These are phyloP conservation scores for Aspergillus ruber DNA, from an alignment of 2,329 filamentous ascomycete species.

Conservation along the genomic window DNA sequence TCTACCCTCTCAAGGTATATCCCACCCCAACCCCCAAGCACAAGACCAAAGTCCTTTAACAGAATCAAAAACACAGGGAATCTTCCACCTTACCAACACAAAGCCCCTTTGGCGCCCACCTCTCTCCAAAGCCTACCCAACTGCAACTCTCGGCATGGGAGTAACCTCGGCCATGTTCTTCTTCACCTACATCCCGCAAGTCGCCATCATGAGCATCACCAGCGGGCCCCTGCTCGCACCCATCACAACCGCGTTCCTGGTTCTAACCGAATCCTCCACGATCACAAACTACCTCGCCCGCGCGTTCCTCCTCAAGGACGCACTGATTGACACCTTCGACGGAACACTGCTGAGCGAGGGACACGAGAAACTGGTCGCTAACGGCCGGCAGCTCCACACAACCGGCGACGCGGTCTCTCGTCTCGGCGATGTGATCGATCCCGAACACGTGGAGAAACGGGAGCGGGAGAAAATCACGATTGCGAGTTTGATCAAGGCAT, in stretches of 20 bases:
- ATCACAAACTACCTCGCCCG: slow-evolving; percentile 51
- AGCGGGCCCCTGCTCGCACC: slow-evolving; percentile 67
- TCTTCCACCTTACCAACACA: slow-evolving; percentile 55
- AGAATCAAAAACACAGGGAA: slow-evolving; percentile 40
- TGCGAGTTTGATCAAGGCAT: slow-evolving; percentile 63
- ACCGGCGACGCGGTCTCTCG: slow-evolving; percentile 47
- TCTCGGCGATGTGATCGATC: slow-evolving; percentile 52
- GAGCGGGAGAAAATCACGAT: slow-evolving; percentile 39
- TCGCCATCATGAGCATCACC: slow-evolving; percentile 73
- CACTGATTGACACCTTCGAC: slow-evolving; percentile 83
- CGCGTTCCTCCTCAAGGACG: slow-evolving; percentile 72
- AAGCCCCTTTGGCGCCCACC: slow-evolving; percentile 55
- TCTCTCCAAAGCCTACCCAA: slow-evolving; percentile 51
- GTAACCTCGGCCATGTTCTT: slow-evolving; percentile 79
- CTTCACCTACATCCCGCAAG: slow-evolving; percentile 79
- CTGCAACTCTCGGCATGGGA: slow-evolving; percentile 62
- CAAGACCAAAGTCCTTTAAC: not conserved
- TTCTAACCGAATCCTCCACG: slow-evolving; percentile 52
- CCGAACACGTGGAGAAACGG: slow-evolving; percentile 40
- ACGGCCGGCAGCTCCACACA: slow-evolving; percentile 65
- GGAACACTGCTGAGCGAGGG: slow-evolving; percentile 55
- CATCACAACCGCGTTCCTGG: slow-evolving; percentile 53
- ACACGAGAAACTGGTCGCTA: slow-evolving; percentile 58
- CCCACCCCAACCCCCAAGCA: no score
- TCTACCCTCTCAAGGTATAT: slow-evolving; percentile 71